Percentiles rank a stretch among this genome's conserved stretches.
Conservation (phyloP, 441 rosid genomes). For the Capsella rubella region DNA sequence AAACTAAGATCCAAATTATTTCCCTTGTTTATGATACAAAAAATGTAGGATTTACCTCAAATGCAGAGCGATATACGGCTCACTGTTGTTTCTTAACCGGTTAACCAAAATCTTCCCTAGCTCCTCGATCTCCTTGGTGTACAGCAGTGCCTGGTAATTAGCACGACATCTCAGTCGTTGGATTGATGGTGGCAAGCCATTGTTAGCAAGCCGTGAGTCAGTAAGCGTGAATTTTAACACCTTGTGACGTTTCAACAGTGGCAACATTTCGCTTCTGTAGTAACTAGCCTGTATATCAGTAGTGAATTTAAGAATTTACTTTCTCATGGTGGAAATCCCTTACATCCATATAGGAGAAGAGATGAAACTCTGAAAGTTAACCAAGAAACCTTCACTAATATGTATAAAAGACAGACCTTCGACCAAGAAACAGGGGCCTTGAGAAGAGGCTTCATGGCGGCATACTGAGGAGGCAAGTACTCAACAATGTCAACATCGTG, state of each 20-base stretch:
- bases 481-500: constrained; percentile 80
- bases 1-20: background rate
- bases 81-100: constrained; percentile 69
- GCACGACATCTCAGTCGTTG: constrained; percentile 94
- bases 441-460: constrained; percentile 61
- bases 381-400: constrained; percentile 55
- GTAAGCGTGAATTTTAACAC: constrained; percentile 88
- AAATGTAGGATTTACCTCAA: constrained; percentile 57
- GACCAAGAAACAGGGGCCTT: constrained; percentile 99
- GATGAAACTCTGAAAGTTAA: constrained; percentile 53
- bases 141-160: constrained; percentile 81
- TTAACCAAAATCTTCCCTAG: constrained; percentile 72
- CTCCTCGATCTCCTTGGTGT: constrained; percentile 71
- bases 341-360: constrained; percentile 2
- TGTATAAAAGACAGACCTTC: constrained; percentile 56
- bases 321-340: constrained; percentile 3
- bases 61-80: constrained; percentile 86
- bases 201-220: constrained; percentile 89
- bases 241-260: constrained; percentile 71
- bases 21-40: background rate
- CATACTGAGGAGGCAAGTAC: constrained; percentile 67
- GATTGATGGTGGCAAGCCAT: constrained; percentile 72
- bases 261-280: constrained; percentile 75
- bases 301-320: constrained; percentile 28
- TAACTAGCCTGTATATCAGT: constrained; percentile 80